These are phyloP conservation scores for Alnus rubra DNA, from an alignment of 306 rosid genomes.

Conservation along the genomic window DNA sequence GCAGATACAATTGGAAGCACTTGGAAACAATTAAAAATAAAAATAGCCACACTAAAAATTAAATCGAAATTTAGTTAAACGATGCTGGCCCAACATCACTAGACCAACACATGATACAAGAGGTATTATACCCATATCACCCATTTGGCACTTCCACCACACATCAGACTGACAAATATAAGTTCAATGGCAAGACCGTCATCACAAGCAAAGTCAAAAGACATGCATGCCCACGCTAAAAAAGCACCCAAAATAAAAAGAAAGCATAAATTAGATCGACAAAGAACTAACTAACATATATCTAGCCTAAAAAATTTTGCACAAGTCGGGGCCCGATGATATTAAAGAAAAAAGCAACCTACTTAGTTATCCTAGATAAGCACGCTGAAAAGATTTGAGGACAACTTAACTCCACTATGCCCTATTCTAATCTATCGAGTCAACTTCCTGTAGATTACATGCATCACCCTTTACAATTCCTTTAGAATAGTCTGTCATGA, in stretches of 20 bases:
- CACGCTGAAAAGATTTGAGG: conserved; percentile 9
- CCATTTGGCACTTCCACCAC: background rate
- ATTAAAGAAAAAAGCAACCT: background rate
- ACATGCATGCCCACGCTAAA: conserved; percentile 6
- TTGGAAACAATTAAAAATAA: background rate
- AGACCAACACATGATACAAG: background rate
- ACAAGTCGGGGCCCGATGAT: background rate
- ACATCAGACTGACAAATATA: background rate
- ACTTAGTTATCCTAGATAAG: background rate
- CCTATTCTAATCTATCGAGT: conserved; percentile 22
- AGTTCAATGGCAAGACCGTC: background rate
- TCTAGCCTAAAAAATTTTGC: conserved; percentile 7
- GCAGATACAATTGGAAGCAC: background rate
- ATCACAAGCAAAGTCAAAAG: background rate
- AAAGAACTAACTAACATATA: background rate
- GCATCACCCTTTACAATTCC: conserved; percentile 33
- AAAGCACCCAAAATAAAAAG: background rate
- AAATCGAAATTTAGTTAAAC: background rate
- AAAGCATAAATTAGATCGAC: background rate
- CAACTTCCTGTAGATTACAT: conserved; percentile 20
- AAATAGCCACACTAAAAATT: background rate
- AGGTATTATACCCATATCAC: background rate
- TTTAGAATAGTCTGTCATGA: conserved; percentile 36
- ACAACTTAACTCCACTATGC: conserved; percentile 7
- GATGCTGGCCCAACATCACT: background rate